These are phyloP conservation scores for Coemansia sp. DNA, from an alignment of 192 early-diverging fungal species.

Conservation along the genomic window DNA sequence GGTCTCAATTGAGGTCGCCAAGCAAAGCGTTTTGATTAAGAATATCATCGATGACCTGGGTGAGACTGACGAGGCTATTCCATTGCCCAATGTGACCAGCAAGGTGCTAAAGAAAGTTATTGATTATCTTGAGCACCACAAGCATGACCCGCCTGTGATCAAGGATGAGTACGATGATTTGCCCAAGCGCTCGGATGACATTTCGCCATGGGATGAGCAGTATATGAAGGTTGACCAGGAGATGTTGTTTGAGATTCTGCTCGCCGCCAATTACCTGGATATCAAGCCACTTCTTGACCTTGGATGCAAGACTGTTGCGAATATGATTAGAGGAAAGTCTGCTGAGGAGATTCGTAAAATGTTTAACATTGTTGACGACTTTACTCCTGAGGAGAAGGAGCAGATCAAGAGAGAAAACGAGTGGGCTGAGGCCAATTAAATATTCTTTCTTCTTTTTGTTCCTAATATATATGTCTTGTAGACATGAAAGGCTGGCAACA, in stretches of 20 bases:
- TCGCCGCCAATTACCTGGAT: conserved; percentile 90
- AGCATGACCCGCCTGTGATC: conserved; percentile 63
- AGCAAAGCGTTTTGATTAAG: conserved; percentile 73
- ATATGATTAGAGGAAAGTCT: conserved; percentile 94
- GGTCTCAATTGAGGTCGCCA: conserved; percentile 66
- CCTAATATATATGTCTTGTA: no score
- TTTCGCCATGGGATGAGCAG: conserved; percentile 77
- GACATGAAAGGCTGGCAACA: no score
- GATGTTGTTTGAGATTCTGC: conserved; percentile 76
- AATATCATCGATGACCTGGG: conserved; percentile 81
- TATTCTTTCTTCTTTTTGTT: conserved; percentile 9
- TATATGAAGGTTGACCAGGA: conserved; percentile 80
- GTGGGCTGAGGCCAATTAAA: conserved; percentile 63
- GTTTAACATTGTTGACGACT: conserved; percentile 97
- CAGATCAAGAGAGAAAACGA: conserved; percentile 85
- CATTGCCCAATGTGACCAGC: conserved; percentile 73
- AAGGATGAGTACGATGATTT: conserved; percentile 53
- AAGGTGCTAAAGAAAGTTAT: conserved; percentile 79
- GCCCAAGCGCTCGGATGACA: conserved; percentile 68
- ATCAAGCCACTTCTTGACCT: conserved; percentile 96
- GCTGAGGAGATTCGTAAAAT: conserved; percentile 91
- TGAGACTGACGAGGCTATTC: conserved; percentile 66
- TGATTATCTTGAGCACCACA: conserved; percentile 80
- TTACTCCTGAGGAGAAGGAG: conserved; percentile 94
- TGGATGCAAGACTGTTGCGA: conserved; percentile 97